These are phyloP conservation scores for Aegilops tauschii DNA, from an alignment of 176 grass and related monocot species.

Conservation along the genomic window DNA sequence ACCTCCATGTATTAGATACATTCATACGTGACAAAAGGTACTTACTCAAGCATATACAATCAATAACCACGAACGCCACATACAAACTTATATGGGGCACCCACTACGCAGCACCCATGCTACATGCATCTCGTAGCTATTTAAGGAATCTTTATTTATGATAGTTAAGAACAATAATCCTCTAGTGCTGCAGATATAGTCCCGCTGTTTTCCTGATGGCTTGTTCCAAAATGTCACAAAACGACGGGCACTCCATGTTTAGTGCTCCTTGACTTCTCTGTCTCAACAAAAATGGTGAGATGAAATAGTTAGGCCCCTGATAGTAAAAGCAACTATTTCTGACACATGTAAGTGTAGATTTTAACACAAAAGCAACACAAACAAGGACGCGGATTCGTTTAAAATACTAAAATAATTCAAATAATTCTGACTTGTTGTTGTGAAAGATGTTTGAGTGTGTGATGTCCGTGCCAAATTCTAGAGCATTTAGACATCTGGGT, in stretches of 20 bases:
- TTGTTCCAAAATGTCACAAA: not conserved
- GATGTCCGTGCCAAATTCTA: no score
- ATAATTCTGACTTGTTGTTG: no score
- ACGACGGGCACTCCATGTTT: not conserved
- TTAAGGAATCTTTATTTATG: not conserved
- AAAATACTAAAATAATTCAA: no score
- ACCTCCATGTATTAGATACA: no score
- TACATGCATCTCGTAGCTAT: not conserved
- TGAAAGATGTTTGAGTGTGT: no score
- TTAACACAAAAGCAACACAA: not conserved
- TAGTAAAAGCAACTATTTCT: not conserved
- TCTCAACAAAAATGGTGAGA: not conserved
- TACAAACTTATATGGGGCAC: not conserved
- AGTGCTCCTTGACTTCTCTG: not conserved
- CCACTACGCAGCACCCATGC: not conserved
- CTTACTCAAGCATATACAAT: not conserved
- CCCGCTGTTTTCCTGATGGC: not conserved
- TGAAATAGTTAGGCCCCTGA: not conserved
- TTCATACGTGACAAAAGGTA: no score
- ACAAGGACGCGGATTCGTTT: not conserved
- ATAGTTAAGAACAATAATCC: not conserved
- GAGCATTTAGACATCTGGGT: no score
- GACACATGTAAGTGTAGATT: not conserved
- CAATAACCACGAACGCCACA: no score
- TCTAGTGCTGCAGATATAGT: not conserved